Evolutionary conservation across 305 asterid species (phyloP).

Genomic region (Coffea humblotiana): DNA sequence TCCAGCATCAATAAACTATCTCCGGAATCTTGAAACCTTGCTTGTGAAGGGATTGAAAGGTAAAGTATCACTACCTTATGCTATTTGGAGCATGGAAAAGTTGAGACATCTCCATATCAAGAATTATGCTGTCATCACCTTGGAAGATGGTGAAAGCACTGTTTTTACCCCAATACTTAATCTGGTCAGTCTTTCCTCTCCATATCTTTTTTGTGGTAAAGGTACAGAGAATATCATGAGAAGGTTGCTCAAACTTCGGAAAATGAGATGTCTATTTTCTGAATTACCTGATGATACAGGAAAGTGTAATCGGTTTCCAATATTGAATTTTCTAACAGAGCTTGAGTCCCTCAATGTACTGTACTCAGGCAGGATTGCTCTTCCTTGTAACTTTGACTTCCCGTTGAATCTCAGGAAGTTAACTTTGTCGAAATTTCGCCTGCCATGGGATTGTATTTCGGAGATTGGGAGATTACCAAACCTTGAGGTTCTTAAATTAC

Average conservation of each 20-base stretch:
- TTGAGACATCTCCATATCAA: constrained; percentile 20
- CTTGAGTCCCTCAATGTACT: constrained; percentile 15
- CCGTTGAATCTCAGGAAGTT: no score
- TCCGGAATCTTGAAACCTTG: no score
- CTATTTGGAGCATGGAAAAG: constrained; percentile 24
- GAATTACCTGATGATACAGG: not conserved
- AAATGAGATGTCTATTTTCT: constrained; percentile 15
- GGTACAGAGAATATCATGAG: constrained; percentile 10
- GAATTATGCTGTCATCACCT: not conserved
- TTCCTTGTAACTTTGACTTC: no score
- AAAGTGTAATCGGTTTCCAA: constrained; percentile 1
- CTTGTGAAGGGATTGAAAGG: not conserved
- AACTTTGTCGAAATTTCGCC: not conserved
- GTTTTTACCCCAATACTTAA: not conserved
- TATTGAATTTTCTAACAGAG: not conserved
- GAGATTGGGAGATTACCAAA: constrained; percentile 2
- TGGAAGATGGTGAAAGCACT: not conserved
- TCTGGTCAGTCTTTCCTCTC: constrained; percentile 15
- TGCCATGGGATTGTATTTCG: constrained; percentile 16
- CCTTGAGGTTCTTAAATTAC: constrained; percentile 25
- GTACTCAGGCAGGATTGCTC: not conserved
- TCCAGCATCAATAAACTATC: no score
- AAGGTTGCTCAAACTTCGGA: constrained; percentile 17
- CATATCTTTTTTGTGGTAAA: not conserved
- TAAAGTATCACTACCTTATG: constrained; percentile 6